These are phyloP conservation scores for Boletus edulis DNA, from an alignment of 768 basidiomycete species.

Conservation along the genomic window DNA sequence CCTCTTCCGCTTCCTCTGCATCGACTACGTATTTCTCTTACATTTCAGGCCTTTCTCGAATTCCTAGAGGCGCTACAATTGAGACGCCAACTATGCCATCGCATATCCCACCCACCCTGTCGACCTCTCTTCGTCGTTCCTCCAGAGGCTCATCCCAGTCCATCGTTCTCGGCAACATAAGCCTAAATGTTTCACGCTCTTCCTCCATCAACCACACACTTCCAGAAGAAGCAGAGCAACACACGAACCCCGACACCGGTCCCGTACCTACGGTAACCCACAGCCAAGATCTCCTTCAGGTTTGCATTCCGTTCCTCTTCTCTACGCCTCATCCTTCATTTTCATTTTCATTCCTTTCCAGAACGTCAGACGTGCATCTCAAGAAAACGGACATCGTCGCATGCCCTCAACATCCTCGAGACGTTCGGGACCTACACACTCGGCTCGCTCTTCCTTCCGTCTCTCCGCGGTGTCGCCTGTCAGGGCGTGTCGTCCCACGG, in stretches of 20 bases:
- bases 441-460: slow-evolving; percentile 18
- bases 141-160: slow-evolving; percentile 22
- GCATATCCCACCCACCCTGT: slow-evolving; percentile 10
- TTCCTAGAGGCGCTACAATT: background rate
- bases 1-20: slow-evolving; percentile 17
- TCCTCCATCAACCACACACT: slow-evolving; percentile 15
- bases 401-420: slow-evolving; percentile 22
- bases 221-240: slow-evolving; percentile 12
- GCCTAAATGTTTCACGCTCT: slow-evolving; percentile 24
- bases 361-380: slow-evolving; percentile 21
- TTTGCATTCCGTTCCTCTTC: slow-evolving; percentile 4
- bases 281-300: slow-evolving; percentile 32
- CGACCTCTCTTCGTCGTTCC: slow-evolving; percentile 23
- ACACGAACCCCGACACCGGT: slow-evolving; percentile 4
- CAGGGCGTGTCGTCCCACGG: background rate
- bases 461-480: slow-evolving; percentile 22
- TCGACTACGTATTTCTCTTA: slow-evolving; percentile 20
- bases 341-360: slow-evolving; percentile 4
- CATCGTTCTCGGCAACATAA: slow-evolving; percentile 25
- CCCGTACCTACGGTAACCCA: slow-evolving; percentile 15
- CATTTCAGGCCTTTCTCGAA: slow-evolving; percentile 9
- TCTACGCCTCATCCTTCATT: background rate
- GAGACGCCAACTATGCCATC: slow-evolving; percentile 21
- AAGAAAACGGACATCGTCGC: slow-evolving; percentile 18
- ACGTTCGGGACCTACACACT: slow-evolving; percentile 7